Evolutionary conservation across 306 rosid genomes (phyloP).

Genomic region (Pueraria montana): DNA sequence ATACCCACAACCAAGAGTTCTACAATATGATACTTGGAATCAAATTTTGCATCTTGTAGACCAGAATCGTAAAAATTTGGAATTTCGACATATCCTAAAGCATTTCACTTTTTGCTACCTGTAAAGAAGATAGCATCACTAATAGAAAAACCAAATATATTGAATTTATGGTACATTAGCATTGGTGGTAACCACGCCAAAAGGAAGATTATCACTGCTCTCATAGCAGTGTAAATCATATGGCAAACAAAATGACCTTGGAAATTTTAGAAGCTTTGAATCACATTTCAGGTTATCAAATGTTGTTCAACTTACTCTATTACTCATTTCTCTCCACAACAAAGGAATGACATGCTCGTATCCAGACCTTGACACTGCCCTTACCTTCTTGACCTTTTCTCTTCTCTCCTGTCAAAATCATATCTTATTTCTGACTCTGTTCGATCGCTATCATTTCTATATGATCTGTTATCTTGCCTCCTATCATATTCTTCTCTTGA

Average conservation of each 20-base stretch:
- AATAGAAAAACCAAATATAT: neutral
- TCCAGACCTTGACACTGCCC: constrained; percentile 34
- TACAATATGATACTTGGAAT: neutral
- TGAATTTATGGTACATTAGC: constrained; percentile 8
- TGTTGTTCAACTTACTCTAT: neutral
- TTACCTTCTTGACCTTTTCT: constrained; percentile 60
- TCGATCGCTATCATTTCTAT: constrained; percentile 40
- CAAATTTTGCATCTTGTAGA: neutral
- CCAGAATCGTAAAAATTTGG: neutral
- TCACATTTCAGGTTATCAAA: neutral
- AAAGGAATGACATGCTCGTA: constrained; percentile 18
- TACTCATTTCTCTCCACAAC: constrained; percentile 20
- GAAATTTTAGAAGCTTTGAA: neutral
- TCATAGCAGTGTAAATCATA: constrained; percentile 9
- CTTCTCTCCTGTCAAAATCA: constrained; percentile 56
- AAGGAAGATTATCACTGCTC: no score
- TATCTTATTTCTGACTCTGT: constrained; percentile 46
- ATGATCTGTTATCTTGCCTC: constrained; percentile 59
- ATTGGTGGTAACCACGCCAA: constrained; percentile 16
- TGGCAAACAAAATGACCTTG: constrained; percentile 17
- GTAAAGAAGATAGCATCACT: neutral
- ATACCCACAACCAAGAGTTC: neutral
- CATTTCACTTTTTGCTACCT: neutral
- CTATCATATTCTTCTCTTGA: constrained; percentile 66
- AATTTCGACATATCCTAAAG: neutral